phyloP scores from a whole-genome alignment of 129 eudicot species.

The Flaveria sonorensis region DNA sequence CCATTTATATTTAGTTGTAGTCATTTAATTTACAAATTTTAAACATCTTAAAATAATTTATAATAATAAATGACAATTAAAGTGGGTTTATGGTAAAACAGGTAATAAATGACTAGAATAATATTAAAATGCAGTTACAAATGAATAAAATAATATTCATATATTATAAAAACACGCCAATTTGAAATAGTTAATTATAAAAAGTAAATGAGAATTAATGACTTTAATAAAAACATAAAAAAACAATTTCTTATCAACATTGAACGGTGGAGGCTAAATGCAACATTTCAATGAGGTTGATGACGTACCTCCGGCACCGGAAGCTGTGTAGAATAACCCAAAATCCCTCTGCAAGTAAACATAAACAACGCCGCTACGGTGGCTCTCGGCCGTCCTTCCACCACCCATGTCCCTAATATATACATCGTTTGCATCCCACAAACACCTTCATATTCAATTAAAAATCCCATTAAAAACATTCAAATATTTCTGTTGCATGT shows the following conservation, averaged over 20 bases:
- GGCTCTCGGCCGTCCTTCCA: conserved; percentile 93
- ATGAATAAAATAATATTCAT: not conserved
- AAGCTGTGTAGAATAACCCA: conserved; percentile 94
- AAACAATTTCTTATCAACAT: not conserved
- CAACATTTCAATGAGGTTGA: not conserved
- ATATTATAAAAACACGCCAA: not conserved
- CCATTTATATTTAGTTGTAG: too few relatives aligned
- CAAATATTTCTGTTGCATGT: too few relatives aligned
- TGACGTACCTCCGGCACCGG: conserved; percentile 82
- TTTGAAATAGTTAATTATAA: not conserved
- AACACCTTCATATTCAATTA: conserved; percentile 51
- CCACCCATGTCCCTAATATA: conserved; percentile 72
- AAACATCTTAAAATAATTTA: too few relatives aligned
- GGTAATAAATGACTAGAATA: too few relatives aligned
- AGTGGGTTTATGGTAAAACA: too few relatives aligned
- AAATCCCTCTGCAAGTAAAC: conserved; percentile 97
- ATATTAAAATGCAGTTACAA: too few relatives aligned
- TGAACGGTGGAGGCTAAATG: not conserved
- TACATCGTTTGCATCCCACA: conserved; percentile 90
- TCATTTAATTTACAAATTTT: too few relatives aligned
- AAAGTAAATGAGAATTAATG: not conserved
- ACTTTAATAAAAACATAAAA: not conserved
- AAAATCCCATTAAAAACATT: too few relatives aligned
- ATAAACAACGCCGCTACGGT: conserved; percentile 80
- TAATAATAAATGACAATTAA: too few relatives aligned